Base-by-base conservation (phyloP, 2,329 filamentous ascomycete species). In the Alternaria sp. region DNA sequence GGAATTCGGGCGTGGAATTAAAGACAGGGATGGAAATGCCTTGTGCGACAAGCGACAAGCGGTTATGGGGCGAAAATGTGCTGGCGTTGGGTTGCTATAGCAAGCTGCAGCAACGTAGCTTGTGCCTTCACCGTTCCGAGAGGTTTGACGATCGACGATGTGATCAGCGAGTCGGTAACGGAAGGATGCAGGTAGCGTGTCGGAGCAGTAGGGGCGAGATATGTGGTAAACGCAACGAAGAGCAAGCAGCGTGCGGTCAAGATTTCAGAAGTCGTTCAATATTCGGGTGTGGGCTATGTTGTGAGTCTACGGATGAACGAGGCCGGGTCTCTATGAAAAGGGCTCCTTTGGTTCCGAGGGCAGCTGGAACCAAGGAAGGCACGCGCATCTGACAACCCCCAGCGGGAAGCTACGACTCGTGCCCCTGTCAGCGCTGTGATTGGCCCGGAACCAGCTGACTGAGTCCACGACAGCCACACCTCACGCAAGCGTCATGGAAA, bases 91-190 rank as follows among this genome's bases (percentile, higher is more conserved):
- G 67, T 57, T 62, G 65, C 57, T 57, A 53, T 52, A 61, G 64
- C 68, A 72, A 72, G 72, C 67, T 75, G 72, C 72, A 72, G 72
- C 63, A 56, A 66, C 63, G 67, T 65, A 69, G 69, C 69, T 68
- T 63, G 66, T 52, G 61, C 62, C 65, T 63, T 60, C 51, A 41
- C 48, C 51, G 62, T 67, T 65, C 65, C 68, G 69, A 66, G 61
- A 66, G 58, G 61, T 54, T 48, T 62, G 61, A 63, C 61, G 72
- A 74, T 74, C 70, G 72, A 62, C 72, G 65, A 71, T 67, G 68
- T 45, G 70, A 75, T 75, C 71, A 71, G 68, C 73, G 68, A 69
- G 62, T 45, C 60, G 58, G 58, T 51, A 28, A 53, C 62, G 64
- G 59, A 64, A 69, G 52, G 67, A 63, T 66, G 56, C 56, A 54